These are phyloP conservation scores for Panellus pusillus DNA, from an alignment of 768 basidiomycete genomes.

Conservation along the genomic window DNA sequence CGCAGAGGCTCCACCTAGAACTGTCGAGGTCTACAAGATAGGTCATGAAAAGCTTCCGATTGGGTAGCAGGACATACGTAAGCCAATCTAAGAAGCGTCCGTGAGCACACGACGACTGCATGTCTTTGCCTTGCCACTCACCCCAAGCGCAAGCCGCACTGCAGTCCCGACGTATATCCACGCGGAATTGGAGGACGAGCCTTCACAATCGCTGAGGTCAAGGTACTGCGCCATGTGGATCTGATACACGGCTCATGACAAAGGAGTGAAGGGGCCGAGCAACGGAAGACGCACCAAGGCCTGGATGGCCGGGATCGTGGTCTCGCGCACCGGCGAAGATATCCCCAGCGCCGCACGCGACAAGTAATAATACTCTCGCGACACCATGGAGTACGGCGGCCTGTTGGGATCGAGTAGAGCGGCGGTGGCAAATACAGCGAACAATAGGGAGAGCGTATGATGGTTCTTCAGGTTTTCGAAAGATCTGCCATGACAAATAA, in stretches of 20 bases:
- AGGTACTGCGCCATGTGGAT: conserved; percentile 51
- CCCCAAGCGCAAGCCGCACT: conserved; percentile 58
- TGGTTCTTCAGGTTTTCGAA: conserved; percentile 39
- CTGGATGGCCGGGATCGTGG: conserved; percentile 57
- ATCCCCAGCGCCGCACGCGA: conserved; percentile 53
- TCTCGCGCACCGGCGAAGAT: conserved; percentile 44
- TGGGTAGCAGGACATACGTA: conserved; percentile 42
- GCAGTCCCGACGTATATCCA: conserved; percentile 64
- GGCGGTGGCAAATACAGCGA: conserved; percentile 65
- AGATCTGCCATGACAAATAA: conserved; percentile 28
- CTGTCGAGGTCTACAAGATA: conserved; percentile 34
- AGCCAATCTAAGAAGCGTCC: conserved; percentile 41
- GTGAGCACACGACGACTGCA: conserved; percentile 4
- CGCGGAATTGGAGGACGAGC: conserved; percentile 43
- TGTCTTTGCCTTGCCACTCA: conserved; percentile 32
- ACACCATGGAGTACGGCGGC: conserved; percentile 50
- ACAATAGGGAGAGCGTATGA: conserved; percentile 63
- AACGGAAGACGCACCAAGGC: conserved; percentile 44
- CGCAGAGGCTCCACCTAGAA: conserved; percentile 57
- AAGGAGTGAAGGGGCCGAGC: neutral
- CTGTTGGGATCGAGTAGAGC: conserved; percentile 56
- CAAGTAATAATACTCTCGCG: conserved; percentile 63
- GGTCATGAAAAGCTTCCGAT: neutral
- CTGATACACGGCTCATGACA: conserved; percentile 17
- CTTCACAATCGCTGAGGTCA: conserved; percentile 54